These are phyloP conservation scores for Xylogone sp. DNA, from an alignment of 2,329 filamentous ascomycete genomes.

Conservation along the genomic window DNA sequence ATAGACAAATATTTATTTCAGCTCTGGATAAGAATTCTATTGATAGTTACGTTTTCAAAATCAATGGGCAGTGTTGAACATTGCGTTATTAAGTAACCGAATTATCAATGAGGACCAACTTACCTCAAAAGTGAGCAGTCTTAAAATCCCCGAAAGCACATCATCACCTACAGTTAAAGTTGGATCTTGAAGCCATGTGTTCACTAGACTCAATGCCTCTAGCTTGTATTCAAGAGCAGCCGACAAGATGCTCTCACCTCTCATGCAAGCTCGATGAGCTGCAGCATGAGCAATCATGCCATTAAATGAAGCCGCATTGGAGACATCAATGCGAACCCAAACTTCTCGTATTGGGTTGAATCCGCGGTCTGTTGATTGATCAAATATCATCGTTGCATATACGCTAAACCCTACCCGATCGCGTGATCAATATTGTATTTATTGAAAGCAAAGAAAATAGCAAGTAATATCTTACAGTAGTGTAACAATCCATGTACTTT, in stretches of 20 bases:
- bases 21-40: no score
- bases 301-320: slow-evolving; percentile 37
- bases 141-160: slow-evolving; percentile 27
- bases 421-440: no score
- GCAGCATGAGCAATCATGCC: slow-evolving; percentile 38
- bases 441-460: background rate
- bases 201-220: slow-evolving; percentile 32
- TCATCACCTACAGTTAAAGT: slow-evolving; percentile 29
- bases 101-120: background rate
- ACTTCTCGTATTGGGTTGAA: slow-evolving; percentile 38
- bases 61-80: no score
- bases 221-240: slow-evolving; percentile 29
- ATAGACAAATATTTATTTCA: no score
- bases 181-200: slow-evolving; percentile 28
- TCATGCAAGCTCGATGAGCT: slow-evolving; percentile 32
- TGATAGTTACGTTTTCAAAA: no score
- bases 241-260: slow-evolving; percentile 22
- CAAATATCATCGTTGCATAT: slow-evolving; percentile 31
- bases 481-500: slow-evolving; percentile 32
- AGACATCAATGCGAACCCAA: slow-evolving; percentile 36
- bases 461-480: slow-evolving; percentile 27
- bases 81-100: no score
- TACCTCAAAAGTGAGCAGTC: slow-evolving; percentile 31
- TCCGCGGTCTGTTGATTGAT: slow-evolving; percentile 16
- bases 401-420: slow-evolving; percentile 25